Evolutionary conservation across 2,329 filamentous ascomycete genomes (phyloP), one percentile per base, ranked within the genome.

Genomic region (Pezicula radicicola): DNA sequence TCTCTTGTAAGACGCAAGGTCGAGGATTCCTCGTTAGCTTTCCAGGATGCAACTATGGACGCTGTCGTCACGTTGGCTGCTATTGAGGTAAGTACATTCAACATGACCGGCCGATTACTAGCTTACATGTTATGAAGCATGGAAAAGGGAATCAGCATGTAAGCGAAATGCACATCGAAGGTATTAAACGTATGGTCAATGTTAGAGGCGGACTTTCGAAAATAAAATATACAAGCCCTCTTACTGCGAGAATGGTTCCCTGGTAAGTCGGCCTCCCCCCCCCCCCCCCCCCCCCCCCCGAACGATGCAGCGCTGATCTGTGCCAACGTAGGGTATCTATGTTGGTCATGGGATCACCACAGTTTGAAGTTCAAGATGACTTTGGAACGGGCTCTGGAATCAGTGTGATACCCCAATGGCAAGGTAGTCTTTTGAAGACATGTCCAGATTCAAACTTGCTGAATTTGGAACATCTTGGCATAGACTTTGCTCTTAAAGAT

Each of bases 11-110:
- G 80, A 36, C 71, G 68, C 0, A 82, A 78, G 50, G 68, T 83
- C 27, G 65, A 73, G 27, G 68, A 80, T 55, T 55, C 67, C 0
- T 68, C 69, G 1, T 55, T 78, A 3, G 79, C 79, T 0, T 63
- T 78, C 2, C 75, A 79, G 51, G 78, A 82, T 49, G 77, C 71
- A 18, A 84, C 80, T 0, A 70, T 83, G 64, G 76, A 83, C 53
- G 75, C 79, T 0, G 77, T 83, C 7, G 74, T 83, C 40, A 83
- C 79, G 0, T 59, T 83, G 52, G 79, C 80, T 9, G 75, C 79
- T 1, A 83, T 83, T 44, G 79, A 83, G 61, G 79, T 81, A 56
- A 69, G 70, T 39, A 35, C 30, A 15, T 15, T 1, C 18, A 18
- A 4, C 9, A 7, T 8, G 19, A 25, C 7, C 36, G 2, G 2